Percentiles rank a stretch among this genome's conserved stretches.
Conservation (phyloP, 441 rosid species). For the Lepidium campestre region DNA sequence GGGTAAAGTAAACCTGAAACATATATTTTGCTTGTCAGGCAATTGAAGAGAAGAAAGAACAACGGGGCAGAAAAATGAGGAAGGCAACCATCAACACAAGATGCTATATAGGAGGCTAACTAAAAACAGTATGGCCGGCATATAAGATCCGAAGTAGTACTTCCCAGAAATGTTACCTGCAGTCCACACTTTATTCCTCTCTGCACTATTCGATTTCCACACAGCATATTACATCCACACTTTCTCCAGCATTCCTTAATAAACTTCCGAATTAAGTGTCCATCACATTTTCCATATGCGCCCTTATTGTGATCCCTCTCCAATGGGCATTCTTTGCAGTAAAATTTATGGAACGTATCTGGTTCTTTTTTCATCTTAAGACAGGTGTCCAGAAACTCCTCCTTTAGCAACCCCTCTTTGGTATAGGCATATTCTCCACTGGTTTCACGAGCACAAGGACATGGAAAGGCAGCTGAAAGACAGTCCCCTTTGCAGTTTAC, state of each 20-base stretch:
- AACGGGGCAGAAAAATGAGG: background rate
- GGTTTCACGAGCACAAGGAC: constrained; percentile 81
- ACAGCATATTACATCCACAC: constrained; percentile 75
- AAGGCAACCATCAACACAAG: background rate
- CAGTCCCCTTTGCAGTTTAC: constrained; percentile 68
- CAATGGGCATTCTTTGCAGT: constrained; percentile 73
- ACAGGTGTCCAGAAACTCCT: constrained; percentile 55
- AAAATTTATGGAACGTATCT: constrained; percentile 33
- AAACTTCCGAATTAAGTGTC: constrained; percentile 76
- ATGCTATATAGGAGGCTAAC: background rate
- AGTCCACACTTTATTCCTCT: constrained; percentile 64
- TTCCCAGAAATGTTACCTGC: constrained; percentile 43
- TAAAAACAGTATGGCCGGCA: background rate
- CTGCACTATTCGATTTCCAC: constrained; percentile 85
- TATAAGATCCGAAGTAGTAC: background rate
- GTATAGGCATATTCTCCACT: constrained; percentile 86
- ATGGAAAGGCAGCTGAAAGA: constrained; percentile 52
- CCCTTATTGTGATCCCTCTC: constrained; percentile 49
- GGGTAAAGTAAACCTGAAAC: constrained; percentile 65
- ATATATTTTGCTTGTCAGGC: constrained; percentile 12
- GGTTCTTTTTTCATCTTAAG: constrained; percentile 40
- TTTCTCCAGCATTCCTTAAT: constrained; percentile 90
- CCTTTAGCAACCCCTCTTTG: constrained; percentile 47
- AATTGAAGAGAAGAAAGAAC: background rate
- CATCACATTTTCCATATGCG: constrained; percentile 54